Evolutionary conservation across 331 rosid genomes (phyloP).

Genomic region (Acacia concinna): DNA sequence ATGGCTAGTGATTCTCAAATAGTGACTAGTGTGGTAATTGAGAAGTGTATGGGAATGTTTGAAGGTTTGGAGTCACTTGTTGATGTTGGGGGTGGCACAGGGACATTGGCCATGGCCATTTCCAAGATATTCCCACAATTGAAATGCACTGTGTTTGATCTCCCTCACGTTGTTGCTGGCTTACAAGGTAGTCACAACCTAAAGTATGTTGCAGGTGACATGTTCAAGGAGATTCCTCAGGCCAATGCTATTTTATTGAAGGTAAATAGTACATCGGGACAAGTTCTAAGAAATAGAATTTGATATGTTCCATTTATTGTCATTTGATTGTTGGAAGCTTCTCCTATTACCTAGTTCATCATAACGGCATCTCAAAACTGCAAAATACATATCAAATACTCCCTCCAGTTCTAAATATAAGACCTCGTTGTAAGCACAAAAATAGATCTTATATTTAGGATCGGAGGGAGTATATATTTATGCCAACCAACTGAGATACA

Average conservation of each 20-base stretch:
- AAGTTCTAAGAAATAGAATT: not conserved
- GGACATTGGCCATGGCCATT: not conserved
- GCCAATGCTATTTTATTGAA: conserved; percentile 32
- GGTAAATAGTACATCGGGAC: not conserved
- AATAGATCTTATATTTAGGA: too few relatives aligned
- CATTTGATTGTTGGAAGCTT: not conserved
- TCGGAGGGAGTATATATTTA: too few relatives aligned
- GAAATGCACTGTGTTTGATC: conserved; percentile 38
- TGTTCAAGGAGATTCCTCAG: conserved; percentile 36
- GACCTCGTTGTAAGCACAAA: too few relatives aligned
- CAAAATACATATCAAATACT: not conserved
- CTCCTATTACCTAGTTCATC: not conserved
- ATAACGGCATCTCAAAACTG: not conserved
- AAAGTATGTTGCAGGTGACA: conserved; percentile 33
- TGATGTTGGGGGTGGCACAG: conserved; percentile 6
- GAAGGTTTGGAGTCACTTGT: conserved; percentile 1
- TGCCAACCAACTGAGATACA: not conserved
- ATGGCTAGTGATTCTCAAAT: not conserved
- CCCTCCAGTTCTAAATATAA: too few relatives aligned
- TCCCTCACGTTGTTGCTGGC: conserved; percentile 38
- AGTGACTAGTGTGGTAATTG: conserved; percentile 1
- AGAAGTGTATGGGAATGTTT: not conserved
- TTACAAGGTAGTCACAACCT: conserved; percentile 23
- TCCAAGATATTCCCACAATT: conserved; percentile 21
- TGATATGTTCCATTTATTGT: not conserved